phyloP scores from a whole-genome alignment of 2,329 filamentous ascomycete species.

The Seiridium cupressi region DNA sequence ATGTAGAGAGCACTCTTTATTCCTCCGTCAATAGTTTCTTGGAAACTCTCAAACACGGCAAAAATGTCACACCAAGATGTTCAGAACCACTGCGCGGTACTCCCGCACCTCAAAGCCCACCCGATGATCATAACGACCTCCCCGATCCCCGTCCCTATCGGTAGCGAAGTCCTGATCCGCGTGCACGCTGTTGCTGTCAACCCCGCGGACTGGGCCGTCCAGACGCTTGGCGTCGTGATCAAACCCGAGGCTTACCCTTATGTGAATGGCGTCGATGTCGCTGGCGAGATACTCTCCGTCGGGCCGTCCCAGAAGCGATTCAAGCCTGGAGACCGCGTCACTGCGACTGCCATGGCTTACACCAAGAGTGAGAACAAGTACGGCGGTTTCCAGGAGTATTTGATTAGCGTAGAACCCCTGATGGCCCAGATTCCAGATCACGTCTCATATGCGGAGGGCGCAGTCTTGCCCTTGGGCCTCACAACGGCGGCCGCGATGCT shows the following conservation, averaged over 20 bases:
- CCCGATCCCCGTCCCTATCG: slow-evolving; percentile 16
- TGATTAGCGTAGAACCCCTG: neutral
- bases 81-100: slow-evolving; percentile 18
- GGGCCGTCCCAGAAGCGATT: slow-evolving; percentile 18
- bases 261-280: slow-evolving; percentile 30
- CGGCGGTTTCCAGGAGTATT: slow-evolving; percentile 18
- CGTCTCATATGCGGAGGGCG: slow-evolving; percentile 11
- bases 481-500: slow-evolving; percentile 14
- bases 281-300: slow-evolving; percentile 29
- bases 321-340: slow-evolving; percentile 25
- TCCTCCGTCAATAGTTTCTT: neutral
- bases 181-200: slow-evolving; percentile 30
- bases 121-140: slow-evolving; percentile 19
- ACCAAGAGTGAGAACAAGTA: slow-evolving; percentile 10
- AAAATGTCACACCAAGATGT: neutral
- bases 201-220: slow-evolving; percentile 28
- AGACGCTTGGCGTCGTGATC: slow-evolving; percentile 24
- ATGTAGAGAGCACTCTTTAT: too few species aligned
- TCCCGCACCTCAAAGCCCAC: slow-evolving; percentile 18
- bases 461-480: slow-evolving; percentile 16
- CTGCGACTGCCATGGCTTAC: slow-evolving; percentile 4
- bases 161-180: slow-evolving; percentile 23
- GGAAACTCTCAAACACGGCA: neutral
- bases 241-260: slow-evolving; percentile 28
- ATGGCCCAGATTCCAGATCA: slow-evolving; percentile 13